Conservation (phyloP, 1,139 yeast genomes). For the Tardiomyces blankii region DNA sequence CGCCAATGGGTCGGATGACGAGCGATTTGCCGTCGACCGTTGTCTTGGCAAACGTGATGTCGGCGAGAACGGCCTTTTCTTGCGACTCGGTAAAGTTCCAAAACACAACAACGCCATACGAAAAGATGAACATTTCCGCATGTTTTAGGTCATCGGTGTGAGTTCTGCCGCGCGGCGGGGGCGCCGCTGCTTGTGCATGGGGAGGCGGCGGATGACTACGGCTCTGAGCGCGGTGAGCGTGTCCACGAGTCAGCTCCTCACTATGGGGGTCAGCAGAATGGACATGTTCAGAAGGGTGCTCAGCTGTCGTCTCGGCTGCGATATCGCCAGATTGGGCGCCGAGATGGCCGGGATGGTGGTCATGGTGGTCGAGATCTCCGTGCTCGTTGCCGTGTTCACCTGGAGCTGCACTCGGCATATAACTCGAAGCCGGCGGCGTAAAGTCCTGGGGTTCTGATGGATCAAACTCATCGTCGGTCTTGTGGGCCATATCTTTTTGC, state of each 20-base stretch:
- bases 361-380: no score
- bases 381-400: no score
- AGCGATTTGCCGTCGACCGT: conserved; percentile 22
- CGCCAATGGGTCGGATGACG: conserved; percentile 66
- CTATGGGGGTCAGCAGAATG: no score
- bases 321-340: no score
- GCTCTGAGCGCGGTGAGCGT: no score
- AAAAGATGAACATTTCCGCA: conserved; percentile 84
- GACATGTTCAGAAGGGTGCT: no score
- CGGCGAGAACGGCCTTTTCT: conserved; percentile 89
- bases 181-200: no score
- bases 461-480: conserved; percentile 35
- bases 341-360: no score
- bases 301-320: no score
- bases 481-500: conserved; percentile 13
- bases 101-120: conserved; percentile 90
- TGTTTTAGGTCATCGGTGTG: conserved; percentile 40
- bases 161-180: no score
- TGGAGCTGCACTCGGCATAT: conserved; percentile 9
- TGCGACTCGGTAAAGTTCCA: conserved; percentile 94
- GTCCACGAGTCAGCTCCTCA: no score
- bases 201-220: no score
- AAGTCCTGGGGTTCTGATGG: conserved; percentile 61
- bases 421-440: conserved; percentile 24
- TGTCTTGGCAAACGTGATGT: conserved; percentile 60